Evolutionary conservation across 2,329 filamentous ascomycete genomes (phyloP).

Genomic region (Raffaelea arxii): DNA sequence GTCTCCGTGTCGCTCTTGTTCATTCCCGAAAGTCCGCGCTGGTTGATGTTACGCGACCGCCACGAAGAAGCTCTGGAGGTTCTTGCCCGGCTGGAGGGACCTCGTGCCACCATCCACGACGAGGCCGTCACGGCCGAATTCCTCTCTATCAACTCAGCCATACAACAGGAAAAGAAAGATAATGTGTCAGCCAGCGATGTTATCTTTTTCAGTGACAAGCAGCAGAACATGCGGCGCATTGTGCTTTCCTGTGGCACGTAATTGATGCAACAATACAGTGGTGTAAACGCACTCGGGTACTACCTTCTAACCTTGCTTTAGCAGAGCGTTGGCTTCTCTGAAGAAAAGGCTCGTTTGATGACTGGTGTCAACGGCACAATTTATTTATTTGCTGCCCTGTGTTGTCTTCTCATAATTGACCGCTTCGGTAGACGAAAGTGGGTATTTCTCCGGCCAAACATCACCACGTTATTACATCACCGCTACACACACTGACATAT

Average conservation of each 20-base stretch:
- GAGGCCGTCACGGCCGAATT: constrained; percentile 19
- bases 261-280: constrained; percentile 34
- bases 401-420: constrained; percentile 29
- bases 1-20: constrained; percentile 20
- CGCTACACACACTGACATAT: too few species aligned
- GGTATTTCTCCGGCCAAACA: neutral
- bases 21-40: constrained; percentile 40
- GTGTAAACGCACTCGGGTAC: constrained; percentile 31
- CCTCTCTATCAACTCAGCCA: neutral
- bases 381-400: constrained; percentile 26
- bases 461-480: too few species aligned
- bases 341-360: constrained; percentile 42
- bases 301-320: constrained; percentile 46
- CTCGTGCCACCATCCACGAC: constrained; percentile 22
- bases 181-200: neutral
- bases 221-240: constrained; percentile 4
- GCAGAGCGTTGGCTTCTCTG: constrained; percentile 41
- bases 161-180: neutral
- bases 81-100: constrained; percentile 45
- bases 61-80: constrained; percentile 45
- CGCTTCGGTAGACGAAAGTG: constrained; percentile 28
- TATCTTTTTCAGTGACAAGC: neutral
- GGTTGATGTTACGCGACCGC: constrained; percentile 42
- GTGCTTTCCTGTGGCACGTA: constrained; percentile 30
- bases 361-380: constrained; percentile 39